These are phyloP conservation scores for Barnettozyma wickerhamii DNA, from an alignment of 805 yeast species.

Conservation along the genomic window DNA sequence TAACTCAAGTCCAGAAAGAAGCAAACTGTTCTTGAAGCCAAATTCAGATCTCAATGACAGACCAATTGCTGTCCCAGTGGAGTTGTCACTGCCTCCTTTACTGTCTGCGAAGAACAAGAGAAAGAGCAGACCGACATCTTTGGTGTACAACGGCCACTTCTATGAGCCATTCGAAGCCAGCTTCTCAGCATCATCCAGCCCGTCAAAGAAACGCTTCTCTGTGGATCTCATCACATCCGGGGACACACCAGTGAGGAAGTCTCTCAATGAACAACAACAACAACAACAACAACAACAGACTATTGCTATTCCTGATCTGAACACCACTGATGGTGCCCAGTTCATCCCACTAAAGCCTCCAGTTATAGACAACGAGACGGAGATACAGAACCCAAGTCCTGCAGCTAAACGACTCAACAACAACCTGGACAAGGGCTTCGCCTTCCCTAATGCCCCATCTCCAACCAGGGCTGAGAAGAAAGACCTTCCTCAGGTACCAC, in stretches of 20 bases:
- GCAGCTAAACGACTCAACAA: slow-evolving; percentile 23
- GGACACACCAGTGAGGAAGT: neutral
- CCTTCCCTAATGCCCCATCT: slow-evolving; percentile 20
- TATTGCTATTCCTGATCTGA: slow-evolving; percentile 15
- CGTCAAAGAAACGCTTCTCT: slow-evolving; percentile 1
- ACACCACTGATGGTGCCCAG: neutral
- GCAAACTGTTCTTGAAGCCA: slow-evolving; percentile 30
- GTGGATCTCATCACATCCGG: neutral
- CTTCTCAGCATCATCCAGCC: neutral
- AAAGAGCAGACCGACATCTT: slow-evolving; percentile 24
- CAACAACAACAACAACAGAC: too few relatives aligned
- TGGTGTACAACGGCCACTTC: slow-evolving; percentile 34
- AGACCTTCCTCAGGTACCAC: neutral
- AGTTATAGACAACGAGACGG: slow-evolving; percentile 22
- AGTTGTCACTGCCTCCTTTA: slow-evolving; percentile 33
- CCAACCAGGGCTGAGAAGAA: neutral
- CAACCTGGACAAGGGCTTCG: slow-evolving; percentile 20
- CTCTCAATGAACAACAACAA: too few relatives aligned
- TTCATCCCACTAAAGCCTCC: neutral
- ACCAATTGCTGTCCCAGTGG: slow-evolving; percentile 34
- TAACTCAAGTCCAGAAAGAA: slow-evolving; percentile 16
- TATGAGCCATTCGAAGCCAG: slow-evolving; percentile 26
- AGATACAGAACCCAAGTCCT: slow-evolving; percentile 24
- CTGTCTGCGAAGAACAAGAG: slow-evolving; percentile 31
- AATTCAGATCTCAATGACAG: slow-evolving; percentile 32